Evolutionary conservation across 1,284 basidiomycete genomes (phyloP).

Genomic region (Polyporus tsugae): DNA sequence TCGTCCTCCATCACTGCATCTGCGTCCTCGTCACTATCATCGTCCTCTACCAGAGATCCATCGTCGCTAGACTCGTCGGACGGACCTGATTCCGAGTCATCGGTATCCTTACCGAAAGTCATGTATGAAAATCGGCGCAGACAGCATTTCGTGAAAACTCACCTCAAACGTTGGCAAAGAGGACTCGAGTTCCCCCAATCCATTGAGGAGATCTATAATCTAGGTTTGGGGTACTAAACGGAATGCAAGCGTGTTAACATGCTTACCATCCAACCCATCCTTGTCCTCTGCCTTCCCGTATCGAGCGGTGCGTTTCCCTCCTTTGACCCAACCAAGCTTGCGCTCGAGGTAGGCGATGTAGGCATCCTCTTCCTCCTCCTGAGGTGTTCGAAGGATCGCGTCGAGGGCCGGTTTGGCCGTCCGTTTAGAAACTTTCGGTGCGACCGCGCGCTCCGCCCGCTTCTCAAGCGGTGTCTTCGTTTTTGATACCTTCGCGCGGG

Average conservation of each 20-base stretch:
- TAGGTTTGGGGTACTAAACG: not conserved
- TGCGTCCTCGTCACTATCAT: slow-evolving; percentile 24
- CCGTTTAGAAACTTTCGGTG: slow-evolving; percentile 18
- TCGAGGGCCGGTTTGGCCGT: slow-evolving; percentile 13
- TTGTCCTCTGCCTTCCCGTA: slow-evolving; percentile 40
- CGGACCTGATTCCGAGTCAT: slow-evolving; percentile 9
- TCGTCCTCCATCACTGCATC: slow-evolving; percentile 22
- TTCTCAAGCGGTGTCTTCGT: slow-evolving; percentile 40
- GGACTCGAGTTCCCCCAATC: slow-evolving; percentile 38
- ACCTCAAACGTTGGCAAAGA: slow-evolving; percentile 25
- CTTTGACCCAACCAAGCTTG: slow-evolving; percentile 42
- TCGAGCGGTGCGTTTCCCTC: slow-evolving; percentile 36
- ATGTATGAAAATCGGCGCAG: not conserved
- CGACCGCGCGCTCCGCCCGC: slow-evolving; percentile 36
- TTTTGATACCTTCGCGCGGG: slow-evolving; percentile 10
- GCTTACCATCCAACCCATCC: slow-evolving; percentile 42
- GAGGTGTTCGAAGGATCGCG: slow-evolving; percentile 26
- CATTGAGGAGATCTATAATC: slow-evolving; percentile 37
- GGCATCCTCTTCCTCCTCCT: slow-evolving; percentile 43
- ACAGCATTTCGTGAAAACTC: not conserved
- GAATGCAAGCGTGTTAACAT: not conserved
- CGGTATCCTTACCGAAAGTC: slow-evolving; percentile 8
- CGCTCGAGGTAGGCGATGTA: slow-evolving; percentile 43
- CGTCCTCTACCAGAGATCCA: not conserved
- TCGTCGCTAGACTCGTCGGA: slow-evolving; percentile 9